These are phyloP conservation scores for Corynespora cassiicola DNA, from an alignment of 2,329 filamentous ascomycete genomes.

Conservation along the genomic window DNA sequence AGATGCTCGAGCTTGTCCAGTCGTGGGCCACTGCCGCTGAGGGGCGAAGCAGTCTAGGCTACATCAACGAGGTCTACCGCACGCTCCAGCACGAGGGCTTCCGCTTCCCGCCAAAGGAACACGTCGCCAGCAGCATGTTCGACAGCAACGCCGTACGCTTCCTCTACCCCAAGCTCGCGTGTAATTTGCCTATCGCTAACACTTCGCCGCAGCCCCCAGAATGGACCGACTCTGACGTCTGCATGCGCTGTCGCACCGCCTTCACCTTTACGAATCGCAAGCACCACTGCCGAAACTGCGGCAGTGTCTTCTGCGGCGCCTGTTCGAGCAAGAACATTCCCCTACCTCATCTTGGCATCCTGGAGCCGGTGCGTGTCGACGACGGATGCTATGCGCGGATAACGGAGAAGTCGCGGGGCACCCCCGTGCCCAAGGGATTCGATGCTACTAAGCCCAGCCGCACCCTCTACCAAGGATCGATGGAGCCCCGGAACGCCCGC, in stretches of 20 bases:
- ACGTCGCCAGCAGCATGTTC: constrained; percentile 95
- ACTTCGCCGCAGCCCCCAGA: constrained; percentile 75
- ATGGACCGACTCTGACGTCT: constrained; percentile 97
- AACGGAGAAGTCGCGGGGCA: constrained; percentile 70
- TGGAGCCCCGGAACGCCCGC: constrained; percentile 90
- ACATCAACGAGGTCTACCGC: constrained; percentile 88
- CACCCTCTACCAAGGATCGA: constrained; percentile 68
- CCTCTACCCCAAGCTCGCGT: neutral
- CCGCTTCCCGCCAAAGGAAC: constrained; percentile 83
- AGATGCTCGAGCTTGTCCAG: constrained; percentile 93
- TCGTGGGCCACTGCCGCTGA: constrained; percentile 91
- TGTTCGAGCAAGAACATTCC: constrained; percentile 90
- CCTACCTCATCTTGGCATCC: constrained; percentile 89
- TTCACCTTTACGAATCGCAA: constrained; percentile 99
- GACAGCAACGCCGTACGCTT: constrained; percentile 87
- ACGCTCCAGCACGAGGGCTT: constrained; percentile 84
- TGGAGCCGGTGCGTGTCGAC: constrained; percentile 90
- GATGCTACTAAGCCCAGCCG: constrained; percentile 63
- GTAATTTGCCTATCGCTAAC: constrained; percentile 11
- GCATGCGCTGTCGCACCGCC: constrained; percentile 93
- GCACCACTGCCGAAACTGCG: constrained; percentile 97
- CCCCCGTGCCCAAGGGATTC: constrained; percentile 52
- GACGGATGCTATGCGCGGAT: constrained; percentile 94
- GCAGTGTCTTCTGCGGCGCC: constrained; percentile 94
- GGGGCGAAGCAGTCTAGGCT: constrained; percentile 79